Evolutionary conservation across 257 asterid species (phyloP).

Genomic region (Nyctanthes arbortristis): DNA sequence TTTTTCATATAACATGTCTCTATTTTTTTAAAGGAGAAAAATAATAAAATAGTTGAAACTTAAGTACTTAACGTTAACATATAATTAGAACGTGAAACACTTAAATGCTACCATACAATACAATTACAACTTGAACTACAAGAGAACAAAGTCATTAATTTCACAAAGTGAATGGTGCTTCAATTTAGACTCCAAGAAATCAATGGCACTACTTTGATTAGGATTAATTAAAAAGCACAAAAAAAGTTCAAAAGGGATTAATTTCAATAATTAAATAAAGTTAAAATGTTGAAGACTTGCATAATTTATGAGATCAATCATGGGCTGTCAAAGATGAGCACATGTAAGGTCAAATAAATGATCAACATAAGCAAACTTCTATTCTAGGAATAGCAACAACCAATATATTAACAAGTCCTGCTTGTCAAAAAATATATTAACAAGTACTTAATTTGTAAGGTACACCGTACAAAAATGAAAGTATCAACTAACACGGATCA

Average conservation of each 20-base stretch:
- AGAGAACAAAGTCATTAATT: neutral
- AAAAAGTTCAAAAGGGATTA: neutral
- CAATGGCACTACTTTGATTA: neutral
- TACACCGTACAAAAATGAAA: neutral
- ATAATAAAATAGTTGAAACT: too few species aligned
- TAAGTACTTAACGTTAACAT: too few species aligned
- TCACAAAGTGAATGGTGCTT: neutral
- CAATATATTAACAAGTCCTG: neutral
- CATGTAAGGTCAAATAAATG: conserved; percentile 13
- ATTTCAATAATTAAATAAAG: neutral
- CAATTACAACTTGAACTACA: neutral
- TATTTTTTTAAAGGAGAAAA: too few species aligned
- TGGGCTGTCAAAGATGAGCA: conserved; percentile 14
- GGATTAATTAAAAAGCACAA: neutral
- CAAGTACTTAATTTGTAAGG: neutral
- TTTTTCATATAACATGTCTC: too few species aligned
- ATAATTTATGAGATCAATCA: neutral
- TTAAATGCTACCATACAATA: neutral
- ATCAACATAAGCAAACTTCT: neutral
- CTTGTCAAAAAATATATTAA: too few species aligned
- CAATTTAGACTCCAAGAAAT: neutral
- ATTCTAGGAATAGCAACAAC: neutral
- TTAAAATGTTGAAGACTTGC: too few species aligned
- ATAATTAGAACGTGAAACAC: too few species aligned
- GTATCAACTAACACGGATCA: too few species aligned